phyloP scores from a whole-genome alignment of 306 rosid species.

The Cicer yamashitae region DNA sequence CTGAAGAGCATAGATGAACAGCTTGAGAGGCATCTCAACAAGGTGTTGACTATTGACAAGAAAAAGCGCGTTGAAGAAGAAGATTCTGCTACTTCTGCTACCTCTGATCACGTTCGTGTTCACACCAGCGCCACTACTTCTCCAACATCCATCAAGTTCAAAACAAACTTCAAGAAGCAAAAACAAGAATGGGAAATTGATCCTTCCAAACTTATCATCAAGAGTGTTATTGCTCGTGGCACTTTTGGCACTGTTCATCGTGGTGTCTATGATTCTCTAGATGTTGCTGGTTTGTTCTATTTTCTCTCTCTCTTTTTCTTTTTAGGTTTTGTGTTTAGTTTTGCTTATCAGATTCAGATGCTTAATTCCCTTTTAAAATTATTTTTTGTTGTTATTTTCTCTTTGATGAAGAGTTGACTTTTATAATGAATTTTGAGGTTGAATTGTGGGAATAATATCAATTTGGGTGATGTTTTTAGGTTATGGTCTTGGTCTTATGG shows the following conservation, averaged over 20 bases:
- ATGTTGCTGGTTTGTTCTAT: constrained; percentile 78
- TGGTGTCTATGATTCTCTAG: constrained; percentile 82
- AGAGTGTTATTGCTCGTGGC: constrained; percentile 84
- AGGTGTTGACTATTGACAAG: constrained; percentile 79
- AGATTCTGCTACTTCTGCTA: constrained; percentile 3
- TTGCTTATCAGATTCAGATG: constrained; percentile 43
- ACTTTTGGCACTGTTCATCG: constrained; percentile 95
- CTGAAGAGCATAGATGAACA: constrained; percentile 97
- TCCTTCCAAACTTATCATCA: constrained; percentile 83
- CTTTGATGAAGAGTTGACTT: constrained; percentile 51
- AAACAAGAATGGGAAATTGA: constrained; percentile 96
- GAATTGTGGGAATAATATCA: constrained; percentile 49
- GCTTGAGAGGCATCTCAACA: constrained; percentile 85
- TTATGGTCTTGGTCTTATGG: constrained; percentile 43
- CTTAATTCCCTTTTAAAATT: constrained; percentile 2
- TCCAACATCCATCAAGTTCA: constrained; percentile 37
- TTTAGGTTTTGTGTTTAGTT: constrained; percentile 2
- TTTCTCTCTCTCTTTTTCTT: neutral
- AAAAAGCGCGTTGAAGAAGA: constrained; percentile 62
- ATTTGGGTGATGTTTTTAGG: constrained; percentile 55
- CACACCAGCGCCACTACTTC: constrained; percentile 44
- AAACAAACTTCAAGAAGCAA: constrained; percentile 49
- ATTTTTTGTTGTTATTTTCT: neutral
- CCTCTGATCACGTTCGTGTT: constrained; percentile 25
- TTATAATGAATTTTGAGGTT: constrained; percentile 51